Base-by-base conservation (phyloP, 768 basidiomycete species). In the Mycena epipterygia region DNA sequence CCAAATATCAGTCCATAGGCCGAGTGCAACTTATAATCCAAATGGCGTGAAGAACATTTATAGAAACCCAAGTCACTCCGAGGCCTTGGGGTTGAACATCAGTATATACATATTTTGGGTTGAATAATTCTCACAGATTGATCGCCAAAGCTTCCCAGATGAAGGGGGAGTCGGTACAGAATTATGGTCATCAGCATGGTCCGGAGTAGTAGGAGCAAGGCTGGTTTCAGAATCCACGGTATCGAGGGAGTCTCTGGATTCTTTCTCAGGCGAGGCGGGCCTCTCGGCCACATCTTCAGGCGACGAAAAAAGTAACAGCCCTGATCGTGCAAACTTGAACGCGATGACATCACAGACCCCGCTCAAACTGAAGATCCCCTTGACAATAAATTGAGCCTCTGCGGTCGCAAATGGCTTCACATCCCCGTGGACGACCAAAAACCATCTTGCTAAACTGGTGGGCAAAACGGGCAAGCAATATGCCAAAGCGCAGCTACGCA, bases 341-440 rank as follows among this genome's bases (percentile, higher is more conserved):
- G 44, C 70, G 9, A 66, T 9, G 32, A 52, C 58, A 44, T 71
- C 70, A 27, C 21, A 52, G 7, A 67, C 29, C 0, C 70, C 70
- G 39, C 70, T 71, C 27, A 71, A 25, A 33, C 64, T 71, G 58
- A 71, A 71, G 25, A 71, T 71, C 1, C 21, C 64, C 37, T 67
- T 67, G 44, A 71, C 33, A 29, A 61, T 51, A 14, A 59, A 65
- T 19, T 71, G 70, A 2, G 56, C 63, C n/a, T 64, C 70, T 32
- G 59, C 49, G 13, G 49, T 39, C 5, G 70, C 64, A 49, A 71
- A 71, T 0, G 64, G 64, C 29, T 71, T 71, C 21, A 53, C 64
- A 37, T 66, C 70, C 0, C 30, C 63, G 41, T 67, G 65, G 5
- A 61, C 63, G 11, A 64, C 55, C 16, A 59, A 16, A 42, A 71